Evolutionary conservation across 2,329 filamentous ascomycete genomes (phyloP).

Genomic region (Aspergillus tubingensis): DNA sequence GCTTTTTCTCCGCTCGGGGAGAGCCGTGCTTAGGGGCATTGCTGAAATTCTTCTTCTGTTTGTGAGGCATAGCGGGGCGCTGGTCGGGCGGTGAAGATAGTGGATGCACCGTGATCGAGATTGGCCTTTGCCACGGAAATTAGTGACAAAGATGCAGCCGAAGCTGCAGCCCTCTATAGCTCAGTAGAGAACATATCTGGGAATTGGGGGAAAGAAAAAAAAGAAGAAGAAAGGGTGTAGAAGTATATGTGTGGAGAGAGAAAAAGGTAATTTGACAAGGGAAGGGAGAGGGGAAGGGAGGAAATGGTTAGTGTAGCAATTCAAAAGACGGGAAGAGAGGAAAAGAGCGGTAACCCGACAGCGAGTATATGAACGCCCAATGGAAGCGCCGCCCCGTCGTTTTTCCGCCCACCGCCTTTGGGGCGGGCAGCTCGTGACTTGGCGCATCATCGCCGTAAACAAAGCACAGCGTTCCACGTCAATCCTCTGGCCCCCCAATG

Average conservation of each 20-base stretch:
- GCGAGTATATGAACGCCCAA: constrained; percentile 1
- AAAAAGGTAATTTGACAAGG: background rate
- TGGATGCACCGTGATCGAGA: constrained; percentile 23
- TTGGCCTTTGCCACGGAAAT: constrained; percentile 31
- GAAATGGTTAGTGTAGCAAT: background rate
- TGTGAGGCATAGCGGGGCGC: constrained; percentile 48
- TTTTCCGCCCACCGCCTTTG: constrained; percentile 28
- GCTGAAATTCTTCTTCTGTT: constrained; percentile 45
- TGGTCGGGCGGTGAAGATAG: constrained; percentile 32
- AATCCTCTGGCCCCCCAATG: constrained; percentile 21
- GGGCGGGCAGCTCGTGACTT: constrained; percentile 1
- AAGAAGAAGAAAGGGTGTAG: constrained; percentile 8
- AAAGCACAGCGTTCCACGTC: constrained; percentile 36
- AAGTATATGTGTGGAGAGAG: background rate
- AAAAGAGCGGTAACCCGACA: constrained; percentile 23
- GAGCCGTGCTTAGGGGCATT: constrained; percentile 36
- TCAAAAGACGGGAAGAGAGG: background rate
- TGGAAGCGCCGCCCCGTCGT: constrained; percentile 16
- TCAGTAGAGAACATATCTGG: constrained; percentile 31
- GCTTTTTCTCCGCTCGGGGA: constrained; percentile 38
- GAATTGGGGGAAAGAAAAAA: constrained; percentile 10
- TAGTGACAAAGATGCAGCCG: constrained; percentile 44
- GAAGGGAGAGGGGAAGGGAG: background rate
- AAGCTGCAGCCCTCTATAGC: constrained; percentile 46
- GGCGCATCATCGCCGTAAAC: constrained; percentile 31